Percentiles rank a stretch among this genome's conserved stretches.
These are phyloP conservation scores for Dendrostoma leiphaemia DNA, from an alignment of 2,329 filamentous ascomycete genomes.

Conservation along the genomic window DNA sequence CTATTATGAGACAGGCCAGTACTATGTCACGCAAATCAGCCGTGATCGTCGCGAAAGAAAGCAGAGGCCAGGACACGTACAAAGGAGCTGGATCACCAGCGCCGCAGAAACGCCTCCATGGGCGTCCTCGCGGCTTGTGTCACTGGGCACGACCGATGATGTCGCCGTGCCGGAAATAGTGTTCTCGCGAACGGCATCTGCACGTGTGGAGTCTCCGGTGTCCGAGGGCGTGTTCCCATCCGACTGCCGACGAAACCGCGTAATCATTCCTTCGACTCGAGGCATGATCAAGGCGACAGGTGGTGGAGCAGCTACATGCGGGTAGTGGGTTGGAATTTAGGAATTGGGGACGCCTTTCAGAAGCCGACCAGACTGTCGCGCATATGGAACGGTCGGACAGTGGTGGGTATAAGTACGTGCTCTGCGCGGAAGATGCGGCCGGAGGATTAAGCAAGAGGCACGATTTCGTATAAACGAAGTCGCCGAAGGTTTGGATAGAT, in stretches of 20 bases:
- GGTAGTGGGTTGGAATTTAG: no score
- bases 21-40: background rate
- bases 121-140: background rate
- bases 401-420: background rate
- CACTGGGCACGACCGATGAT: background rate
- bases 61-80: background rate
- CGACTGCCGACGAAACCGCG: background rate
- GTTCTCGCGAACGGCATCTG: background rate
- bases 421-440: background rate
- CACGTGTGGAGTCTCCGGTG: background rate
- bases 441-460: no score
- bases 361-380: no score
- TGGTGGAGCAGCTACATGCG: no score
- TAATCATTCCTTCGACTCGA: no score
- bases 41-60: background rate
- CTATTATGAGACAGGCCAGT: background rate
- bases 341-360: no score
- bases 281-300: no score
- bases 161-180: background rate
- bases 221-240: background rate
- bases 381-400: background rate
- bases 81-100: slow-evolving; percentile 1
- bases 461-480: background rate
- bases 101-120: background rate
- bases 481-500: background rate